Evolutionary conservation across 2,329 filamentous ascomycete species (phyloP).

Genomic region (Cordyceps cicadae): DNA sequence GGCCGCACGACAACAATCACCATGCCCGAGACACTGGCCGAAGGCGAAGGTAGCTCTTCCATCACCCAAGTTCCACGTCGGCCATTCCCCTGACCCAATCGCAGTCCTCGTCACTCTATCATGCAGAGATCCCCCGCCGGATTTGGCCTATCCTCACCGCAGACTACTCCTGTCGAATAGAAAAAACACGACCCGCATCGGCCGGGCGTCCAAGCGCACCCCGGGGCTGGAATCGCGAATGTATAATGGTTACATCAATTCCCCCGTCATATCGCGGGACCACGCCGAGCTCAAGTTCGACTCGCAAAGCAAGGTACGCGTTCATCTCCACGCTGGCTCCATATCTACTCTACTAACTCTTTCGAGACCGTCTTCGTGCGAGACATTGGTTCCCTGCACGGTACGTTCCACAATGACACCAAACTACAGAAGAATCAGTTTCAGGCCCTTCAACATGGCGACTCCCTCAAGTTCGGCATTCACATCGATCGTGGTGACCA

Average conservation of each 20-base stretch:
- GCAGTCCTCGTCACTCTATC: constrained; percentile 26
- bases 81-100: constrained; percentile 5
- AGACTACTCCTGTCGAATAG: constrained; percentile 25
- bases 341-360: constrained; percentile 13
- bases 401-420: constrained; percentile 37
- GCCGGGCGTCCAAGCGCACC: constrained; percentile 37
- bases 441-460: constrained; percentile 20
- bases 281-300: constrained; percentile 51
- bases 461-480: constrained; percentile 29
- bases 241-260: constrained; percentile 61
- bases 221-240: constrained; percentile 23
- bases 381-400: constrained; percentile 45
- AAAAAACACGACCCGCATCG: constrained; percentile 27
- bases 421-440: constrained; percentile 15
- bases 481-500: constrained; percentile 26
- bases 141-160: constrained; percentile 20
- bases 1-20: not conserved
- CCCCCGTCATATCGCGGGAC: constrained; percentile 61
- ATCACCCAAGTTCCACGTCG: not conserved
- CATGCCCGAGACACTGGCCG: not conserved
- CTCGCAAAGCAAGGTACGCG: constrained; percentile 34
- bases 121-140: constrained; percentile 17
- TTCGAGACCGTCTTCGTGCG: constrained; percentile 35
- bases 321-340: no score
- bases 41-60: constrained; percentile 2